Evolutionary conservation across 208 protist genomes (phyloP).

Genomic region (Phytomonas sp.): DNA sequence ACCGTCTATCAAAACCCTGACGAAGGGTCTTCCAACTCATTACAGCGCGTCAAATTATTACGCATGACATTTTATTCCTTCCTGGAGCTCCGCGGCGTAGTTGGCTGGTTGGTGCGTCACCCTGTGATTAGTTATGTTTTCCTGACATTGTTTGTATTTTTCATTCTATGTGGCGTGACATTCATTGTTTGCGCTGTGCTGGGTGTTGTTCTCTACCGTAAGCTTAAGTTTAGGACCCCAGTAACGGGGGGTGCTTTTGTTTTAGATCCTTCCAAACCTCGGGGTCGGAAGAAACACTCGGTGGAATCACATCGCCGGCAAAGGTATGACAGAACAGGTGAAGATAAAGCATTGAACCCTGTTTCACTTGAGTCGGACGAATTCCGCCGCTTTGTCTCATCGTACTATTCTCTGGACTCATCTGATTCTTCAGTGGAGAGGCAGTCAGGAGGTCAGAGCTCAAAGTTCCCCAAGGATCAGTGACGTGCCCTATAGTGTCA

Average conservation of each 20-base stretch:
- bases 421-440: neutral
- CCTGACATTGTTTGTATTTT: slow-evolving; percentile 18
- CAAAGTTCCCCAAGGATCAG: neutral
- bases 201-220: slow-evolving; percentile 11
- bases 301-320: neutral
- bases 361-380: neutral
- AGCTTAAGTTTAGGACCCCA: slow-evolving; percentile 3
- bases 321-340: neutral
- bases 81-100: slow-evolving; percentile 41
- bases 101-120: slow-evolving; percentile 43
- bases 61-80: slow-evolving; percentile 43
- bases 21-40: neutral
- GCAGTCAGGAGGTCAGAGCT: neutral
- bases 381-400: neutral
- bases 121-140: slow-evolving; percentile 34
- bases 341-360: neutral
- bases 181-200: slow-evolving; percentile 7
- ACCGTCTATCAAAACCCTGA: slow-evolving; percentile 27
- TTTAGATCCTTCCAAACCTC: neutral
- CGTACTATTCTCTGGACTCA: neutral
- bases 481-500: neutral
- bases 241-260: neutral
- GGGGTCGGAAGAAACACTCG: neutral
- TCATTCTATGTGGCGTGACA: slow-evolving; percentile 4
- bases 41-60: slow-evolving; percentile 23